Conservation (phyloP, 2,329 filamentous ascomycete genomes). For the Pseudogymnoascus sp. region DNA sequence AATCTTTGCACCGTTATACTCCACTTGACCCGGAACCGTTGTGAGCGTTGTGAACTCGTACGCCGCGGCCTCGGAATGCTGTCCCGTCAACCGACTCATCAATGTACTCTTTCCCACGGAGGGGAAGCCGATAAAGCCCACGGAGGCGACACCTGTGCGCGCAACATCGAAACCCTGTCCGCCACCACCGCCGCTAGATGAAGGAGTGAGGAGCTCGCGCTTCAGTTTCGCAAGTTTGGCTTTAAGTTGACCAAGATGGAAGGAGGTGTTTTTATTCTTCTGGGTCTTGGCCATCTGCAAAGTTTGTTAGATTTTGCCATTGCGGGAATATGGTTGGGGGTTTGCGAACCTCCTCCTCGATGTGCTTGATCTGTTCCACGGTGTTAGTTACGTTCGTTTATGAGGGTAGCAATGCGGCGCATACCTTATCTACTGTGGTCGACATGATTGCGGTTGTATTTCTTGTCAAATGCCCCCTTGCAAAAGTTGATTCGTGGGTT, state of each 20-base stretch:
- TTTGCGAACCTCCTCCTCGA: constrained; percentile 78
- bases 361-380: constrained; percentile 73
- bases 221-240: constrained; percentile 98
- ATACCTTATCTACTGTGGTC: constrained; percentile 93
- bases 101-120: constrained; percentile 98
- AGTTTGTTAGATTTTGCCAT: constrained; percentile 17
- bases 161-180: constrained; percentile 94
- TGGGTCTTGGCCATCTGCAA: constrained; percentile 85
- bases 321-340: constrained; percentile 14
- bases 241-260: constrained; percentile 91
- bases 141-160: constrained; percentile 90
- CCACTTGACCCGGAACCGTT: constrained; percentile 89
- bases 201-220: constrained; percentile 84
- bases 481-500: constrained; percentile 1
- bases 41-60: constrained; percentile 99
- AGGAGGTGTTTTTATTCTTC: constrained; percentile 94
- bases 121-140: constrained; percentile 96
- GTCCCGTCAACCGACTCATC: constrained; percentile 89
- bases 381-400: constrained; percentile 30
- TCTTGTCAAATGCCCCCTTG: constrained; percentile 7
- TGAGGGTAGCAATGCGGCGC: constrained; percentile 20
- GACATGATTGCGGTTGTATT: constrained; percentile 55
- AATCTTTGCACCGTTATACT: constrained; percentile 94
- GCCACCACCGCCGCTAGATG: constrained; percentile 73
- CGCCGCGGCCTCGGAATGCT: constrained; percentile 92